These are phyloP conservation scores for Boletus tylopilopsis DNA, from an alignment of 768 basidiomycete genomes.

Conservation along the genomic window DNA sequence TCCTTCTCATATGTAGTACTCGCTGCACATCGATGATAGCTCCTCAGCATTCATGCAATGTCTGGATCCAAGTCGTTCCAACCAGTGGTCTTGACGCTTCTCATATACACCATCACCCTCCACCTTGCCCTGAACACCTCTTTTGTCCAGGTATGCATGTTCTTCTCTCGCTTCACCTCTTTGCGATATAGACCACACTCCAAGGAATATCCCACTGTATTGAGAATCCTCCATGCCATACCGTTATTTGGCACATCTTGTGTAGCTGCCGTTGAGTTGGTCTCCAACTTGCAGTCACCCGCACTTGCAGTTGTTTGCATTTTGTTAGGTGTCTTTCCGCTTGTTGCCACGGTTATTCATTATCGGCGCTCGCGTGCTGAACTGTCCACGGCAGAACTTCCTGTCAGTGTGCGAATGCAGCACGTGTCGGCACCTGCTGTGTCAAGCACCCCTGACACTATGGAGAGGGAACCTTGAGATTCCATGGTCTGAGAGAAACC, in stretches of 20 bases:
- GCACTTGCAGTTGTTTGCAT: constrained; percentile 3
- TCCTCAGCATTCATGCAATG: constrained; percentile 1
- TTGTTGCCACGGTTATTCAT: constrained; percentile 1
- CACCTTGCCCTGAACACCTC: constrained; percentile 6
- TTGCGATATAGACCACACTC: no score
- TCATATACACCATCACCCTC: constrained; percentile 25
- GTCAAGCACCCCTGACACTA: no score
- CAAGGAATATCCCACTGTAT: background rate
- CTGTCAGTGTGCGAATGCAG: background rate
- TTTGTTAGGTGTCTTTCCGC: constrained; percentile 10
- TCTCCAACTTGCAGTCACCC: constrained; percentile 7
- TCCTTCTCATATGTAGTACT: background rate
- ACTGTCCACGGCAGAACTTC: background rate
- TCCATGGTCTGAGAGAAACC: no score
- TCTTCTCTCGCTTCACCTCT: no score
- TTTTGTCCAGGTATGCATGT: background rate
- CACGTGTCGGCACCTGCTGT: no score
- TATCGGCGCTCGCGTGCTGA: background rate
- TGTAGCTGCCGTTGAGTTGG: constrained; percentile 9
- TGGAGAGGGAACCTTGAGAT: no score
- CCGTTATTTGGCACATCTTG: constrained; percentile 14
- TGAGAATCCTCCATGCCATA: constrained; percentile 14
- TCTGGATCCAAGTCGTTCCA: constrained; percentile 12
- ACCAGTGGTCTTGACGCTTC: constrained; percentile 10
- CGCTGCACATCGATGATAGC: background rate